Percentiles rank a stretch among this genome's conserved stretches.
Evolutionary conservation across 179 eudicot species (phyloP).

Genomic region (Spinacia oleracea): DNA sequence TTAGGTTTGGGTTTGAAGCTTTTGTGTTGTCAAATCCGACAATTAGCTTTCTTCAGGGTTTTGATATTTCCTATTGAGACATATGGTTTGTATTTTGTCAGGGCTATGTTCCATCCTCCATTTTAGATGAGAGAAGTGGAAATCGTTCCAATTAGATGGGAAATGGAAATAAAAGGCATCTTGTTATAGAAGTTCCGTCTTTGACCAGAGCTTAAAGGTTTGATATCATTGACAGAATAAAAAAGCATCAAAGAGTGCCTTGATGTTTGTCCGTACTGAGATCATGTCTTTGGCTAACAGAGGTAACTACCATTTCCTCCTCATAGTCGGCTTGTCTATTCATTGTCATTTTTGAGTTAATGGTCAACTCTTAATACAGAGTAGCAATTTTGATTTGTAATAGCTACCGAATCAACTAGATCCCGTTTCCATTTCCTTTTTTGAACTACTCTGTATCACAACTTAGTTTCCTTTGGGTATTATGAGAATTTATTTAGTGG

Average conservation of each 20-base stretch:
- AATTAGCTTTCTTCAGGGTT: background rate
- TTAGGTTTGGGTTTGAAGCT: background rate
- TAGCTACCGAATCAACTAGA: no score
- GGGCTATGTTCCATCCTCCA: background rate
- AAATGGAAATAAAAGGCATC: background rate
- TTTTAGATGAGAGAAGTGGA: background rate
- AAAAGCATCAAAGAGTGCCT: background rate
- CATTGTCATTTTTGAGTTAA: background rate
- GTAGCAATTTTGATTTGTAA: no score
- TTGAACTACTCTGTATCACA: no score
- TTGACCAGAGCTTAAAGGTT: background rate
- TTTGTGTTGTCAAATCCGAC: constrained; percentile 6
- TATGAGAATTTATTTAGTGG: no score
- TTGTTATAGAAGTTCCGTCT: background rate
- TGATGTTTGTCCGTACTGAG: background rate
- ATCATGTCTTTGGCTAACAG: background rate
- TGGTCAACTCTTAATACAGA: no score
- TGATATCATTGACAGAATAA: background rate
- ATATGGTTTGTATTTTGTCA: background rate
- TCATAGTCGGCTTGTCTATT: background rate
- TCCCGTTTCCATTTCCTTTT: no score
- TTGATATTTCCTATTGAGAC: background rate
- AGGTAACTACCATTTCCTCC: background rate
- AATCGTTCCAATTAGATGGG: background rate
- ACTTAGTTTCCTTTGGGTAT: no score